Conservation (phyloP, 345 rosid genomes). For the Corchorus capsularis region DNA sequence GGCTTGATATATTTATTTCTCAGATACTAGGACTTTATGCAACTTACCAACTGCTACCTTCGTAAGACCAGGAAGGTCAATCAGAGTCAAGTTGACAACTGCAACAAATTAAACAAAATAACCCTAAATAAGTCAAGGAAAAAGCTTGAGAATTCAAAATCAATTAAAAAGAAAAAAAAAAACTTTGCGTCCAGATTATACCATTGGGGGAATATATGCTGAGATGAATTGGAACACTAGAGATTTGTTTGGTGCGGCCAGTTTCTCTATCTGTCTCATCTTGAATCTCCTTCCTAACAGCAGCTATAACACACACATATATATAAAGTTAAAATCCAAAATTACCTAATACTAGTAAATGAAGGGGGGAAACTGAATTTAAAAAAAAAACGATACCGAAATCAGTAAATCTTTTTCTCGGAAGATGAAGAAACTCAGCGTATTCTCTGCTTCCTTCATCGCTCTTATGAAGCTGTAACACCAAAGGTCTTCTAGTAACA, state of each 20-base stretch:
- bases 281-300: slow-evolving; percentile 97
- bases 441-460: slow-evolving; percentile 94
- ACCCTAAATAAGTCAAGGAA: slow-evolving; percentile 8
- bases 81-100: slow-evolving; percentile 96
- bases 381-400: slow-evolving; percentile 50
- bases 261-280: slow-evolving; percentile 99
- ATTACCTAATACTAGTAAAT: background rate
- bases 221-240: slow-evolving; percentile 97
- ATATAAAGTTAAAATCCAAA: slow-evolving; percentile 5
- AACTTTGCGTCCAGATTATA: slow-evolving; percentile 20
- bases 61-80: slow-evolving; percentile 99
- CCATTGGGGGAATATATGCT: slow-evolving; percentile 94
- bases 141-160: background rate
- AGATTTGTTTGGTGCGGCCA: slow-evolving; percentile 82
- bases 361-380: background rate
- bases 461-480: slow-evolving; percentile 93
- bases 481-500: slow-evolving; percentile 96
- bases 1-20: background rate
- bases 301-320: slow-evolving; percentile 47
- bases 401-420: slow-evolving; percentile 81
- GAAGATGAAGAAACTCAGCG: slow-evolving; percentile 95
- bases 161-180: background rate
- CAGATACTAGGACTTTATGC: background rate
- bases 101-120: slow-evolving; percentile 31
- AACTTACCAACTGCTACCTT: slow-evolving; percentile 97